Evolutionary conservation across 2,329 filamentous ascomycete species (phyloP).

Genomic region (Trichoderma koningii): DNA sequence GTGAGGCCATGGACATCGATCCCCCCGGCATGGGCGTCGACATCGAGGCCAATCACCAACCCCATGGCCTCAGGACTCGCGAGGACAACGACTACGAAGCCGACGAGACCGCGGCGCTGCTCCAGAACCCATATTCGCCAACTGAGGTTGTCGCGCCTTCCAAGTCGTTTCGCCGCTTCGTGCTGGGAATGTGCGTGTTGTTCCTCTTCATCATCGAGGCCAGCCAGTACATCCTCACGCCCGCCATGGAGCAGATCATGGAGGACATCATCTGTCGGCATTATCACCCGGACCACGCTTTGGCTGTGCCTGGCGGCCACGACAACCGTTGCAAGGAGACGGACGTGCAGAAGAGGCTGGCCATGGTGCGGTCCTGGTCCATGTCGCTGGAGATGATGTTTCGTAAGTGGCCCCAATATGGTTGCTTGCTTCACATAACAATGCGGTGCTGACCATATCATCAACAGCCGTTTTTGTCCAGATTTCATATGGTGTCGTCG

Average conservation of each 20-base stretch:
- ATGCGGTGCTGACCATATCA: not conserved
- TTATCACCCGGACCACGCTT: conserved; percentile 47
- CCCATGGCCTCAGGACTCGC: not conserved
- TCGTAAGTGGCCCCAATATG: conserved; percentile 36
- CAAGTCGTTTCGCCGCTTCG: conserved; percentile 36
- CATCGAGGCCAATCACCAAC: not conserved
- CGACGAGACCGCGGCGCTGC: conserved; percentile 32
- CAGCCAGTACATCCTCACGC: conserved; percentile 42
- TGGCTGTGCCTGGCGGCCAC: conserved; percentile 34
- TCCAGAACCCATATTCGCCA: conserved; percentile 30
- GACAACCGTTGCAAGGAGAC: conserved; percentile 53
- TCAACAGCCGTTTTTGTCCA: conserved; percentile 44
- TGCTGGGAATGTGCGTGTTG: conserved; percentile 41
- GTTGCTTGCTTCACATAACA: not conserved
- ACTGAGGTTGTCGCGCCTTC: conserved; percentile 30
- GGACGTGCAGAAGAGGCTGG: conserved; percentile 53
- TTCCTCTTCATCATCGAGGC: conserved; percentile 49
- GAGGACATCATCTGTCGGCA: conserved; percentile 57
- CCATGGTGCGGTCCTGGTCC: conserved; percentile 53
- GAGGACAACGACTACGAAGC: conserved; percentile 3
- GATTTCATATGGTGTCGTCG: conserved; percentile 51
- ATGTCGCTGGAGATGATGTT: conserved; percentile 50
- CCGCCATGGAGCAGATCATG: conserved; percentile 52
- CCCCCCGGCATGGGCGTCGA: conserved; percentile 10
- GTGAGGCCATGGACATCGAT: not conserved